Base-by-base conservation (phyloP, 1,284 basidiomycete species). In the Rhodotorula sp. region DNA sequence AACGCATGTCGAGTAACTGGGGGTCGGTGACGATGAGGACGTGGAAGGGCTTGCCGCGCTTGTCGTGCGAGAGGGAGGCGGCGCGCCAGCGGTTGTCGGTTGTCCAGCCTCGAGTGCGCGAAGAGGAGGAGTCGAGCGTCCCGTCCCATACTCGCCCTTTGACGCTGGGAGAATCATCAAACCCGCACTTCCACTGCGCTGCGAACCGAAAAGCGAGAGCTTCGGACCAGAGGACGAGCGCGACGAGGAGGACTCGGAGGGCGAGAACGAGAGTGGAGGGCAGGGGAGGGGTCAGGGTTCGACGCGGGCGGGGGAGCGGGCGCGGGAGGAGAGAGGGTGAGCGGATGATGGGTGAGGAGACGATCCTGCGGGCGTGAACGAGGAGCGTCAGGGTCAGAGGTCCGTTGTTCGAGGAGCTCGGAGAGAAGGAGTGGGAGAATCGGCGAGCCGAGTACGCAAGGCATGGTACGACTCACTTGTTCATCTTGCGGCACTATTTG, bases 1-100 rank as follows among this genome's bases (percentile, higher is more conserved):
- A 81, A 51, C 79, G 80, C 71, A 82, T 78, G 75, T 88, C 86
- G 36, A 87, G 85, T 24, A 93, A 83, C 78, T 93, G 91, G 54
- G 75, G 75, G 46, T 73, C 72, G 8, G 74, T 67, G 13, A 92
- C 77, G 61, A 94, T 82, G 22, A 92, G 83, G 36, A 92, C 82
- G 74, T 88, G 89, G 8, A 85, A 85, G 20, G 86, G 84, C 15
- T 68, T 68, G 22, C 68, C 63, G 32, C 67, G 62, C 13, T 13
- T 7, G 27, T 32, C 24, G 39, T 34, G 70, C 61, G 15, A 19
- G n/a, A 8, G 17, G 6, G 48, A 20, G 8, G 60, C 63, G 44
- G 29, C 59, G 2, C 5, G 17, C 70, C 64, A 66, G 1, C 55
- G 60, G 24, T 27, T 22, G 44, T 56, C 60, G n/a, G 36, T 15